These are phyloP conservation scores for Neoboletus magnificus DNA, from an alignment of 768 basidiomycete genomes.

Conservation along the genomic window DNA sequence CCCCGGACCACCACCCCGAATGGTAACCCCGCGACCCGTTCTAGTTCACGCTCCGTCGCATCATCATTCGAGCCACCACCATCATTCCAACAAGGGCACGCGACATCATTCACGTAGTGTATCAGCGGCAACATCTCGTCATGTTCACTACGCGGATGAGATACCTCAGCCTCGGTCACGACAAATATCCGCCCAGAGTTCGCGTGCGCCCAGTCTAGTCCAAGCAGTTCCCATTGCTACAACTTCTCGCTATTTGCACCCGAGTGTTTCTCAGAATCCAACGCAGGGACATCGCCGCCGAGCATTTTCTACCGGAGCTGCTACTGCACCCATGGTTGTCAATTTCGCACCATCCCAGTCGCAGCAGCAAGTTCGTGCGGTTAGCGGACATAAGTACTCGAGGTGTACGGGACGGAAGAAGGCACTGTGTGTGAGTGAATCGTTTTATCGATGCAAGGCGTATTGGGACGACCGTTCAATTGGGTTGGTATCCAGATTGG, in stretches of 20 bases:
- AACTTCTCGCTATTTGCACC: neutral
- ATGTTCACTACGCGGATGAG: conserved; percentile 26
- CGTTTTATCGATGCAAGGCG: neutral
- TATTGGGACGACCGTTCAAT: neutral
- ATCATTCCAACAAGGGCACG: neutral
- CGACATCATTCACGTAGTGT: conserved; percentile 7
- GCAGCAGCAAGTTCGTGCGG: conserved; percentile 1
- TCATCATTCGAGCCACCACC: conserved; percentile 1
- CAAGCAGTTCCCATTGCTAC: conserved; percentile 1
- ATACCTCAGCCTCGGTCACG: conserved; percentile 8
- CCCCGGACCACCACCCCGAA: neutral
- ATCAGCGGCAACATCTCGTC: conserved; percentile 19
- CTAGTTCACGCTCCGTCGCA: conserved; percentile 1
- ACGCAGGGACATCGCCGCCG: conserved; percentile 19
- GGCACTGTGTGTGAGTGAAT: conserved; percentile 40
- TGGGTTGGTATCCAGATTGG: conserved; percentile 52
- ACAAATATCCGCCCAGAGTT: conserved; percentile 6
- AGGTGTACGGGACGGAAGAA: conserved; percentile 52
- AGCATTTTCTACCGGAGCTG: conserved; percentile 17
- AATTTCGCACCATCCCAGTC: conserved; percentile 5
- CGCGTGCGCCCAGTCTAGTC: neutral
- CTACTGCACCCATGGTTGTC: neutral
- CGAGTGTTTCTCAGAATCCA: conserved; percentile 5
- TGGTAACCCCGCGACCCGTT: conserved; percentile 5
- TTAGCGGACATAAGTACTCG: conserved; percentile 38